A percentile compares a stretch with the other conserved stretches of the same genome.
These are phyloP conservation scores for Sparassis latifolia DNA, from an alignment of 1,284 basidiomycete species.

Conservation along the genomic window DNA sequence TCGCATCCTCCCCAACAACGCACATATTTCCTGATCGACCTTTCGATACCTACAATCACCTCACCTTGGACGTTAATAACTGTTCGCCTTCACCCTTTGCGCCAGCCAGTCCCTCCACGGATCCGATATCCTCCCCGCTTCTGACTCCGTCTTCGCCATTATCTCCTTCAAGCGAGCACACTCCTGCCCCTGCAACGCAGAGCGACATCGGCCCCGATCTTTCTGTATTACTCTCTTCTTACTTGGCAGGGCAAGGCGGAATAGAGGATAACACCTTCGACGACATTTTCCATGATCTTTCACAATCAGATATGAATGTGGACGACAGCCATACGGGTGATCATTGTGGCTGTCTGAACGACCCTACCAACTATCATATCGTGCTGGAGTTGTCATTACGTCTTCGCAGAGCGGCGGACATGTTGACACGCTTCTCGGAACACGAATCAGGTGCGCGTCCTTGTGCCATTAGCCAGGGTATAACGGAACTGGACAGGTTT, in stretches of 20 bases:
- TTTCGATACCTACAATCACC: too few species aligned
- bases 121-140: too few species aligned
- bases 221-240: constrained; percentile 18
- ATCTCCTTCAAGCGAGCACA: too few species aligned
- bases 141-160: too few species aligned
- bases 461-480: constrained; percentile 47
- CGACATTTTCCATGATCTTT: constrained; percentile 20
- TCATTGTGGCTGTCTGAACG: constrained; percentile 55
- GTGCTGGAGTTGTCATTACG: constrained; percentile 57
- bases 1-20: too few species aligned
- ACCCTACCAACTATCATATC: constrained; percentile 44
- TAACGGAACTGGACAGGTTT: constrained; percentile 50
- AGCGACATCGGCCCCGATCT: constrained; percentile 10
- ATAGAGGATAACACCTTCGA: constrained; percentile 17
- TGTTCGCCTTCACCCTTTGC: too few species aligned
- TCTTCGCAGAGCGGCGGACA: constrained; percentile 50
- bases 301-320: constrained; percentile 13
- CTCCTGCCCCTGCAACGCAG: too few species aligned
- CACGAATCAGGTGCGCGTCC: constrained; percentile 37
- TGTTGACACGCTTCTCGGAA: constrained; percentile 42
- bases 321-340: constrained; percentile 15
- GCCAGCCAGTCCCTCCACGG: constrained; percentile 5
- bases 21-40: too few species aligned
- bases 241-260: constrained; percentile 11
- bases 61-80: too few species aligned